These are phyloP conservation scores for Wallacemonas collosoma DNA, from an alignment of 208 protist species.

Conservation along the genomic window DNA sequence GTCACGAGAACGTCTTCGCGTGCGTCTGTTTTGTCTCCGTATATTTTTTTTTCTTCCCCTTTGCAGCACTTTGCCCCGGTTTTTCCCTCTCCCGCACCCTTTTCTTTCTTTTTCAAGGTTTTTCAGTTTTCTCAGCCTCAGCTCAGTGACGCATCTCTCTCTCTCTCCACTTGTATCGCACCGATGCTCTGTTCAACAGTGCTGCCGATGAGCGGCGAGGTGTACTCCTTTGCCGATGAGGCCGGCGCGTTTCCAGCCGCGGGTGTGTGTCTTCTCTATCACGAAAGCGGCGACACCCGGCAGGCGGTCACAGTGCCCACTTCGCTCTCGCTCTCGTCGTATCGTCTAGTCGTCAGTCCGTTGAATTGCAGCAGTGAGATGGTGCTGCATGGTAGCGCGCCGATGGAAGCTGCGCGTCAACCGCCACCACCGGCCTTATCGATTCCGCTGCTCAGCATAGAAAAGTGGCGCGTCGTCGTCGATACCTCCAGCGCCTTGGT, in stretches of 20 bases:
- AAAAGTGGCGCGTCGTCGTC: slow-evolving; percentile 36
- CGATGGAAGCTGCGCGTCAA: background rate
- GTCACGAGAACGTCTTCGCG: background rate
- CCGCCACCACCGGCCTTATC: slow-evolving; percentile 36
- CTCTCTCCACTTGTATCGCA: no score
- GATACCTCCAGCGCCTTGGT: slow-evolving; percentile 14
- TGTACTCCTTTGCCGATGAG: background rate
- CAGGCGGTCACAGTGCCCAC: background rate
- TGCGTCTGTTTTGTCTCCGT: background rate
- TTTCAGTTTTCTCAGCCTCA: background rate
- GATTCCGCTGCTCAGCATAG: slow-evolving; percentile 62
- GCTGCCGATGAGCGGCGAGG: background rate
- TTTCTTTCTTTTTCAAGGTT: background rate
- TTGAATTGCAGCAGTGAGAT: slow-evolving; percentile 16
- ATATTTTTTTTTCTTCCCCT: background rate
- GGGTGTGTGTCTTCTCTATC: slow-evolving; percentile 9
- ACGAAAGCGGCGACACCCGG: slow-evolving; percentile 13
- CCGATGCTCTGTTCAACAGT: slow-evolving; percentile 2
- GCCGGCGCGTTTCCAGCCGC: background rate
- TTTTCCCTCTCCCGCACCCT: background rate
- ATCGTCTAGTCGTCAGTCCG: slow-evolving; percentile 14
- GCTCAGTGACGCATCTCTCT: no score
- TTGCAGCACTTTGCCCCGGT: background rate
- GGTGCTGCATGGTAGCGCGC: background rate
- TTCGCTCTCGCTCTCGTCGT: slow-evolving; percentile 5